Evolutionary conservation across 2,329 filamentous ascomycete species (phyloP).

Genomic region (Colletotrichum lentis): DNA sequence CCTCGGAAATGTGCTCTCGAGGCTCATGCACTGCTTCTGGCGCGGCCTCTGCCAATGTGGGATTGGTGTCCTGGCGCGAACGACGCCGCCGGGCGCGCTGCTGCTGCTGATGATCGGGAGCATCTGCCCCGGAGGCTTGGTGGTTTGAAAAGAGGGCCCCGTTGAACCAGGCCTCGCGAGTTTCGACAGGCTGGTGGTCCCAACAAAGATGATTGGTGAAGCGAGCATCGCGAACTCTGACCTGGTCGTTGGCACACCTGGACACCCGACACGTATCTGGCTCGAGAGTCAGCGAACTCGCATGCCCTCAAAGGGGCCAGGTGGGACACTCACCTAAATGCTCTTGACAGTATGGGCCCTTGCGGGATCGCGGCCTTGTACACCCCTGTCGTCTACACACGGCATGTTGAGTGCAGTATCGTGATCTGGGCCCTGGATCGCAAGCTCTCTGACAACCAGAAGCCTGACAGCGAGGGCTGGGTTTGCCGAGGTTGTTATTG

Average conservation of each 20-base stretch:
- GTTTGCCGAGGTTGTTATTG: neutral
- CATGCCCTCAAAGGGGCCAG: neutral
- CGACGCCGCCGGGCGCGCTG: conserved; percentile 26
- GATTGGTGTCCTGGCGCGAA: conserved; percentile 14
- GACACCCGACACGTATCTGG: conserved; percentile 35
- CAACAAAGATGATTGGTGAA: conserved; percentile 34
- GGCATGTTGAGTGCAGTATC: conserved; percentile 33
- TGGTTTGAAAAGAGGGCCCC: neutral
- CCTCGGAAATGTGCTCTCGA: neutral
- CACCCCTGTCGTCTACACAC: conserved; percentile 34
- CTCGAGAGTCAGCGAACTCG: conserved; percentile 13
- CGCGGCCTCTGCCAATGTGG: neutral
- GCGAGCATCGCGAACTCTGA: conserved; percentile 26
- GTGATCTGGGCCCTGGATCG: conserved; percentile 24
- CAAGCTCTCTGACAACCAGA: conserved; percentile 22
- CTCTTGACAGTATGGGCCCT: conserved; percentile 35
- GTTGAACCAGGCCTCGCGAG: conserved; percentile 22
- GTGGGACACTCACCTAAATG: conserved; percentile 34
- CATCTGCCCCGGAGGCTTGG: neutral
- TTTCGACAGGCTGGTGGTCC: conserved; percentile 24
- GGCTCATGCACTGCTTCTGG: neutral
- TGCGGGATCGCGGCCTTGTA: conserved; percentile 23
- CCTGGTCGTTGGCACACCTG: conserved; percentile 31
- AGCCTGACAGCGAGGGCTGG: conserved; percentile 28
- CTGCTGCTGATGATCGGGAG: conserved; percentile 14